Conservation (phyloP, 441 rosid species). For the Gossypium trilobum region DNA sequence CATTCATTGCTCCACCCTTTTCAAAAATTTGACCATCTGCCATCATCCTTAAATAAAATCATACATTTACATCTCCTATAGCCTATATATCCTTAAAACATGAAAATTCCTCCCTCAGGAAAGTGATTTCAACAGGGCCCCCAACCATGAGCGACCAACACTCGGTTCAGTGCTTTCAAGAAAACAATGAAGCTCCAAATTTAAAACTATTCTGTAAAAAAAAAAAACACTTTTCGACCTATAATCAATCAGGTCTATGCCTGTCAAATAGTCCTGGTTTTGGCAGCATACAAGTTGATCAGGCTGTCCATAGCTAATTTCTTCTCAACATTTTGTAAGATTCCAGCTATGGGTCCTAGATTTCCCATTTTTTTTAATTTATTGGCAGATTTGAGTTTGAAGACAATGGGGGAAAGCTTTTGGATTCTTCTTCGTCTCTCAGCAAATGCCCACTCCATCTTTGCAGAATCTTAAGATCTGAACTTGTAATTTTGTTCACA, state of each 20-base stretch:
- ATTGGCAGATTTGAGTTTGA: slow-evolving; percentile 12
- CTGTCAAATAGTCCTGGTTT: background rate
- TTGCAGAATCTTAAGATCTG: background rate
- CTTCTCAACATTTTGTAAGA: background rate
- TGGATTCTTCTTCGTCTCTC: background rate
- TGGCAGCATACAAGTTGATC: slow-evolving; percentile 11
- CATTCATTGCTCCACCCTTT: slow-evolving; percentile 21
- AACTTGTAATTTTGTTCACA: background rate
- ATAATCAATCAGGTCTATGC: background rate
- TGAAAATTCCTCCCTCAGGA: no score
- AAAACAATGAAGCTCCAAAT: no score
- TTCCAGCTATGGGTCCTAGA: background rate
- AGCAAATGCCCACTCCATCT: background rate
- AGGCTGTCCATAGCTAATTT: background rate
- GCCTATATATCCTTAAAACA: no score
- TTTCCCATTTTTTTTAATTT: background rate
- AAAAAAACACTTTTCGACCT: background rate
- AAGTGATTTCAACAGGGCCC: no score
- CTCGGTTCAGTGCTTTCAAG: no score
- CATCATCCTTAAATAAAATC: background rate
- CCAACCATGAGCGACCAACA: no score
- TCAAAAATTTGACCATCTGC: background rate
- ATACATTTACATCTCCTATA: background rate
- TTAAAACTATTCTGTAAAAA: no score
- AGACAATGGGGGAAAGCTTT: slow-evolving; percentile 2